phyloP scores from a whole-genome alignment of 2,329 filamentous ascomycete species.

The Colletotrichum sojae region DNA sequence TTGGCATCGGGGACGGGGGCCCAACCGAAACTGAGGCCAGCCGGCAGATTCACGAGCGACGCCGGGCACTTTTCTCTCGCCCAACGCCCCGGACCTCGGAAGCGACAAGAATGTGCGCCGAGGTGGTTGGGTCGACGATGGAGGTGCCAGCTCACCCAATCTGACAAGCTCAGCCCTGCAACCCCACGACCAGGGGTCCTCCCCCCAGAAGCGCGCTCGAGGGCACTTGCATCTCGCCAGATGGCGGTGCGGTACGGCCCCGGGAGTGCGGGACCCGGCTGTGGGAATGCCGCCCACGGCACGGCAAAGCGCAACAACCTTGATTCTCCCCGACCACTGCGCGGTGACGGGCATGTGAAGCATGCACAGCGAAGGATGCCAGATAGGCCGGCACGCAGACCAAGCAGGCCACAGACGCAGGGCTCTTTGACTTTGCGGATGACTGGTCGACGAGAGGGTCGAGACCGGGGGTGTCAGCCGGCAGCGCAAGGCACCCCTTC shows the following conservation, averaged over 20 bases:
- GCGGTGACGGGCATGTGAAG: not conserved
- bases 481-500: slow-evolving; percentile 7
- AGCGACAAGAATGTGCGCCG: not conserved
- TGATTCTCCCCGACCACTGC: slow-evolving; percentile 3
- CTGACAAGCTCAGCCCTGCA: slow-evolving; percentile 43
- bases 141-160: slow-evolving; percentile 42
- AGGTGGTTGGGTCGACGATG: slow-evolving; percentile 35
- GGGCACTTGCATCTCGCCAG: slow-evolving; percentile 1
- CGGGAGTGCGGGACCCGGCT: not conserved
- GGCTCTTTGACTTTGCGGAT: not conserved
- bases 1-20: slow-evolving; percentile 22
- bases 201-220: slow-evolving; percentile 1
- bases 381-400: not conserved
- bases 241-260: slow-evolving; percentile 15
- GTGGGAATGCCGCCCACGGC: not conserved
- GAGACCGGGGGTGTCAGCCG: slow-evolving; percentile 20
- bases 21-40: slow-evolving; percentile 26
- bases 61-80: not conserved
- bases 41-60: not conserved
- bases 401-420: slow-evolving; percentile 1
- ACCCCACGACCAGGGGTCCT: slow-evolving; percentile 38
- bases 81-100: slow-evolving; percentile 10
- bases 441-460: not conserved
- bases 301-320: slow-evolving; percentile 9
- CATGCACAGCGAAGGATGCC: too few species aligned